Conservation (phyloP, 1,139 yeast genomes). For the Debaryomyces sp. region DNA sequence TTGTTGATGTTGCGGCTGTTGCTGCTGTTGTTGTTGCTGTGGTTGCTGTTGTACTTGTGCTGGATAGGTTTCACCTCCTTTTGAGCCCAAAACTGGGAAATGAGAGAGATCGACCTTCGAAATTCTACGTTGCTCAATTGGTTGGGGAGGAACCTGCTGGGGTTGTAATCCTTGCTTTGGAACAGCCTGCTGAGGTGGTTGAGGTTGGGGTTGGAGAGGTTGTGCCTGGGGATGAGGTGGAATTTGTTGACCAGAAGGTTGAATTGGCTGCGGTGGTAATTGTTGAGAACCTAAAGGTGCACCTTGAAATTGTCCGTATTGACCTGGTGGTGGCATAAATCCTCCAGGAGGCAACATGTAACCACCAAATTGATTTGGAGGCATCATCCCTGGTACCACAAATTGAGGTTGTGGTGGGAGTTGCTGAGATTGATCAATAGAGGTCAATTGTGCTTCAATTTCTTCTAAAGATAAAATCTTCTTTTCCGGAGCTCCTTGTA, state of each 20-base stretch:
- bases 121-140: slow-evolving; percentile 12
- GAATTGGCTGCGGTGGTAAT: slow-evolving; percentile 24
- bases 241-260: slow-evolving; percentile 20
- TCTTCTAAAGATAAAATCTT: slow-evolving; percentile 71
- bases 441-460: slow-evolving; percentile 71
- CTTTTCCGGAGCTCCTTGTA: slow-evolving; percentile 28
- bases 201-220: slow-evolving; percentile 9
- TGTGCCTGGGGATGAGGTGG: slow-evolving; percentile 13
- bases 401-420: slow-evolving; percentile 31
- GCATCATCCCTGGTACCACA: slow-evolving; percentile 44
- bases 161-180: not conserved
- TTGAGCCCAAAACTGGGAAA: slow-evolving; percentile 55
- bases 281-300: slow-evolving; percentile 29
- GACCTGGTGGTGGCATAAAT: slow-evolving; percentile 44
- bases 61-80: slow-evolving; percentile 23
- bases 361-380: slow-evolving; percentile 43
- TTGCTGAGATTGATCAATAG: slow-evolving; percentile 39
- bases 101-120: slow-evolving; percentile 45
- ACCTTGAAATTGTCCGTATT: slow-evolving; percentile 35
- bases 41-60: slow-evolving; percentile 14
- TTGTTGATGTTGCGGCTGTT: slow-evolving; percentile 11
- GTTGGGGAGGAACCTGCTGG: slow-evolving; percentile 8
- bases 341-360: slow-evolving; percentile 46
- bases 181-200: slow-evolving; percentile 3
- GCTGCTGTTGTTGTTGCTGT: slow-evolving; percentile 13